Evolutionary conservation across 2,329 filamentous ascomycete genomes (phyloP).

Genomic region (Penicillium occitanis): DNA sequence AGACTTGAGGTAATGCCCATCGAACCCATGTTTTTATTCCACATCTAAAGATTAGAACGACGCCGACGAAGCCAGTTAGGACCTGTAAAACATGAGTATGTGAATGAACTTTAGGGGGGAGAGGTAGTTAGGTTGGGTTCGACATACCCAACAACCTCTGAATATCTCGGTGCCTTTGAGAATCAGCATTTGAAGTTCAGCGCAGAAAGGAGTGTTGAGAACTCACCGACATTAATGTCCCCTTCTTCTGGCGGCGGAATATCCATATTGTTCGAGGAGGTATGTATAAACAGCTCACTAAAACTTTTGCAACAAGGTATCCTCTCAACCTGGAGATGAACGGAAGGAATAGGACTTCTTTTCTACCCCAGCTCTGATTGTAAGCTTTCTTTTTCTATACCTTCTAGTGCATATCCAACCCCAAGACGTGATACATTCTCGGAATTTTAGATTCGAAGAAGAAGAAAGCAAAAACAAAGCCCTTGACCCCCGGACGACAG

Average conservation of each 20-base stretch:
- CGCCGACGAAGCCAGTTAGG: conserved; percentile 24
- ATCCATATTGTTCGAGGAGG: conserved; percentile 21
- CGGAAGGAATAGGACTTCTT: background rate
- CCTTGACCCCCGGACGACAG: background rate
- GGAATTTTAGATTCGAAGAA: background rate
- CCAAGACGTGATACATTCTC: background rate
- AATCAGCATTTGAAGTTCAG: conserved; percentile 2
- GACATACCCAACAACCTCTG: conserved; percentile 21
- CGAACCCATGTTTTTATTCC: conserved; percentile 34
- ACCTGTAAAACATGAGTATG: conserved; percentile 16
- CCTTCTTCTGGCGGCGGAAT: conserved; percentile 24
- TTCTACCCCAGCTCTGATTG: background rate
- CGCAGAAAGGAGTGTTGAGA: background rate
- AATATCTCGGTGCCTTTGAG: conserved; percentile 19
- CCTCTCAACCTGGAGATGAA: background rate
- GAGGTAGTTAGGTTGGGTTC: too few relatives aligned
- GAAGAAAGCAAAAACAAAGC: background rate
- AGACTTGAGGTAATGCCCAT: conserved; percentile 34
- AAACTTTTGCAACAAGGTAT: background rate
- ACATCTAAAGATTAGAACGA: conserved; percentile 24
- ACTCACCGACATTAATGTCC: conserved; percentile 25
- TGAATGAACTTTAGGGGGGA: background rate
- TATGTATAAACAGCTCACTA: background rate
- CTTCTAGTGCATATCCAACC: background rate
- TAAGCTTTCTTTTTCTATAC: background rate